phyloP scores from a whole-genome alignment of 257 asterid species.

The Petunia secreta region DNA sequence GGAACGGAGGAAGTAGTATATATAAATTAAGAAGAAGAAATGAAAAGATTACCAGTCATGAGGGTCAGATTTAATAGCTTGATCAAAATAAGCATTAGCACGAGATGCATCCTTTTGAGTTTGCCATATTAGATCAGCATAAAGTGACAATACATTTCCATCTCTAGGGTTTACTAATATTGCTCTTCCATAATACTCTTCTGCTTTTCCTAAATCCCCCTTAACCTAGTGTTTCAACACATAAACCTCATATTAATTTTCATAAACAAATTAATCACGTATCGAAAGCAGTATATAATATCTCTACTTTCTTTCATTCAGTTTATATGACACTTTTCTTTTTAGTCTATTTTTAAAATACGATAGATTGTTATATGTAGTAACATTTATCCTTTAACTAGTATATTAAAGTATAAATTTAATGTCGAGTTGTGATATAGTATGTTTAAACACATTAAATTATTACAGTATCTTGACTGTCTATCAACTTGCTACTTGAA shows the following conservation, averaged over 20 bases:
- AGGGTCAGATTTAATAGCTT: conserved; percentile 80
- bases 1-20: neutral
- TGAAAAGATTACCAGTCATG: conserved; percentile 60
- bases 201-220: conserved; percentile 74
- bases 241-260: neutral
- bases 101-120: conserved; percentile 66
- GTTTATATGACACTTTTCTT: neutral
- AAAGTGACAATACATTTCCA: conserved; percentile 73
- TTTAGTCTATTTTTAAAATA: too few species aligned
- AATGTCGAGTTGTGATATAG: too few species aligned
- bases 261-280: neutral
- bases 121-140: conserved; percentile 88
- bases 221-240: conserved; percentile 46
- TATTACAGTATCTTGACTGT: too few species aligned
- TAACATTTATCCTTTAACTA: too few species aligned
- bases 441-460: too few species aligned
- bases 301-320: accelerated
- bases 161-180: conserved; percentile 67
- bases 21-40: neutral
- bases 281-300: too few species aligned
- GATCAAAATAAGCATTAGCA: conserved; percentile 75
- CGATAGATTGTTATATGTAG: too few species aligned
- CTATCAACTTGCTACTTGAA: too few species aligned
- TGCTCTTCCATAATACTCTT: conserved; percentile 86
- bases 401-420: too few species aligned